A percentile compares a stretch with the other conserved stretches of the same genome.
These are phyloP conservation scores for Phragmites australis DNA, from an alignment of 176 grass and related monocot genomes.

Conservation along the genomic window DNA sequence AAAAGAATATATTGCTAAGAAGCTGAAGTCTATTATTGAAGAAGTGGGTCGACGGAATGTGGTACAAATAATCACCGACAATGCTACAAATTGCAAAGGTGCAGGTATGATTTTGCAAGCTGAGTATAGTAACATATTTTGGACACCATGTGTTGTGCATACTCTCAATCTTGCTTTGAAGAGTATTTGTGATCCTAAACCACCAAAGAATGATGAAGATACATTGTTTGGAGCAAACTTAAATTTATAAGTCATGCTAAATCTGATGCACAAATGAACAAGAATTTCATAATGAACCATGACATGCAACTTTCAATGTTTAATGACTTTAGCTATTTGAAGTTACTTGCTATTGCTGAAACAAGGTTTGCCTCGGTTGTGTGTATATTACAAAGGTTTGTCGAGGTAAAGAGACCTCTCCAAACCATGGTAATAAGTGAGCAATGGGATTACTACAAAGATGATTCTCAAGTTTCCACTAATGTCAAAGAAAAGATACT, in stretches of 20 bases:
- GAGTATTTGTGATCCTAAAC: background rate
- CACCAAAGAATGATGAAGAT: background rate
- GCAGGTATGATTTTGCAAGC: background rate
- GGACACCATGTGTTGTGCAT: constrained; percentile 5
- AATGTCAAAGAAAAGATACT: background rate
- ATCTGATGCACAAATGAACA: background rate
- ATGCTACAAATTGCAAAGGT: background rate
- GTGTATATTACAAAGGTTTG: background rate
- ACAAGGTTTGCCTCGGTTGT: background rate
- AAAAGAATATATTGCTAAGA: background rate
- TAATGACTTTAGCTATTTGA: background rate
- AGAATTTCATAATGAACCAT: background rate
- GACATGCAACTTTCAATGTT: background rate
- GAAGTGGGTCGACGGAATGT: background rate
- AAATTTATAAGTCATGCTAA: background rate
- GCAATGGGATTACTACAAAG: background rate
- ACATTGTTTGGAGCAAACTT: background rate
- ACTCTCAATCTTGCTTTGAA: constrained; percentile 15
- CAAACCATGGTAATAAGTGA: background rate
- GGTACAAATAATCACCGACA: background rate
- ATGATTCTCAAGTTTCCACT: background rate
- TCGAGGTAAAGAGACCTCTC: background rate
- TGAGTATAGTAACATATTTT: background rate
- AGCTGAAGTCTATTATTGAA: background rate
- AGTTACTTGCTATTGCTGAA: background rate